Base-by-base conservation (phyloP, 805 yeast genomes). In the Kodamaea jinghongensis region DNA sequence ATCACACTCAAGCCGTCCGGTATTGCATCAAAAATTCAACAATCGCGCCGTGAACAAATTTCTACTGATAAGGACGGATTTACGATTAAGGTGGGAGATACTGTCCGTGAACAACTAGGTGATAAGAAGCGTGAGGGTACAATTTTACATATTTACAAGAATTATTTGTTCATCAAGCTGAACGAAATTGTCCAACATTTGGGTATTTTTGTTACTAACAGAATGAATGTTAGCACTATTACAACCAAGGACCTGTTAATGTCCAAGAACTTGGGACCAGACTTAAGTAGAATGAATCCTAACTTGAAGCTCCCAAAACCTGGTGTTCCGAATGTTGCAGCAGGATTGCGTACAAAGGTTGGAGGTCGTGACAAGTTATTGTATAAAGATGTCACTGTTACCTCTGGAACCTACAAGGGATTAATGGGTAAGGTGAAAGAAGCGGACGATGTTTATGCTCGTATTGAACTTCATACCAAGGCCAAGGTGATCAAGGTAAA, bases 371-470 rank as follows among this genome's bases (percentile, higher is more conserved):
- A 88, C 60, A 77, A 78, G 34, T 79, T 95, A 20, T 56, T 93
- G 27, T 85, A 87, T 50, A 88, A 87, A 56, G 83, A 84, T 43
- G 96, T 93, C 15, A 79, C 88, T 48, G 85, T 93, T 35, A 78
- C 86, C 28, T 81, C 85, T 55, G 88, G 96, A n/a, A 93, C 95
- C 22, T 88, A 91, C 61, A 93, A 93, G 66, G 98, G 99, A 33
- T 79, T 88, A 50, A 81, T 83, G 67, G 99, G 99, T 59, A 85
- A 87, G 48, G 87, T 93, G 31, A 84, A 86, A 50, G 98, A 93
- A 58, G 88, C 96, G 7, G 93, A 88, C 52, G 99, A 95, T 46
- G 84, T 84, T 10, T 78, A 76, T 50, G 98, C 97, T 1, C 78
- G 97, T 44, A 86, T 93, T 31, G 99, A 93, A 65, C 74, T 93